Evolutionary conservation across 108 stramenopile genomes (phyloP), one percentile per base, ranked within the genome.

Genomic region (Seminavis robusta): DNA sequence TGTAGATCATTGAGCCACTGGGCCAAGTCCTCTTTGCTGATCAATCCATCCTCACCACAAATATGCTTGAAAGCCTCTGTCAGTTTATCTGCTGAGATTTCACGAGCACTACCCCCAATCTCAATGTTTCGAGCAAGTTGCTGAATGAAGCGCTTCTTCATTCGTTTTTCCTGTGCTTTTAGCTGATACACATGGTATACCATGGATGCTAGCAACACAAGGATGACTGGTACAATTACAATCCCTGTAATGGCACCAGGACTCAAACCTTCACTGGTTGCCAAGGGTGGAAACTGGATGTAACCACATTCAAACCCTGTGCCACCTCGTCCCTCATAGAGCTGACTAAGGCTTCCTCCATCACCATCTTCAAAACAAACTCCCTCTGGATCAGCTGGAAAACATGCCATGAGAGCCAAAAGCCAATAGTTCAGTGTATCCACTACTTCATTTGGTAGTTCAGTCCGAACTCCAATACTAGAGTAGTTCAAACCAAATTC

Each of bases 241-340:
- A n/a, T n/a, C n/a, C 51, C 31, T 2, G 30, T 33, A 32, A 33
- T 17, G 27, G 30, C 25, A 52, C 31, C 16, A 20, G 42, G 53
- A 4, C 31, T 25, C 11, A 50, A 36, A 10, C 13, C n/a, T 1
- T 31, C 36, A 29, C 56, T 10, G 33, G 46, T 36, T n/a, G n/a
- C n/a, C n/a, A n/a, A n/a, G n/a, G n/a, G n/a, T 20, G 65, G 65
- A 59, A 52, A 59, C 5, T 26, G 26, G 7, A 62, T 61, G 28
- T 69, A 62, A 7, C 68, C 68, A 56, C 68, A 69, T 57, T 69
- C 68, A 15, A 25, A n/a, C 16, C 68, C 68, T 11, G 54, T 62
- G 5, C 61, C 60, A 20, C 61, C 68, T 4, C 21, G 17, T 20
- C 45, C 45, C 7, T 30, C 47, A 32, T 71, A 63, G 16, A 45